Conservation (phyloP, 805 yeast species). For the Blastobotrys chiropterorum region DNA sequence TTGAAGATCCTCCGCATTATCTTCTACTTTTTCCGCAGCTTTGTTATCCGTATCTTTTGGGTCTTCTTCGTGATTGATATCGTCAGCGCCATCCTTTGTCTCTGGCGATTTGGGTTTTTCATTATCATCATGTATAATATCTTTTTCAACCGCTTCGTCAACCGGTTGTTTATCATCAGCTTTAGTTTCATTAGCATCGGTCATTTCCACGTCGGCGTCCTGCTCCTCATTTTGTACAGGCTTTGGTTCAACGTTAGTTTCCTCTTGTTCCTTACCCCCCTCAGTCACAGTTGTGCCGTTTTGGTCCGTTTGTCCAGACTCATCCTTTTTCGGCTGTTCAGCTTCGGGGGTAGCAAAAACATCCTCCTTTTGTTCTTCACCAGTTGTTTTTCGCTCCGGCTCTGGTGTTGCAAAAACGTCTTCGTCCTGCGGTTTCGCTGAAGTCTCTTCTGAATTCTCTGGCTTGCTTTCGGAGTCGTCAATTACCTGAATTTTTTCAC, state of each 20-base stretch:
- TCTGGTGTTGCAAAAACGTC: conserved; percentile 3
- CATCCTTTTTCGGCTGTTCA: conserved; percentile 24
- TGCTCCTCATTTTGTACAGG: conserved; percentile 27
- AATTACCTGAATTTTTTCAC: not conserved
- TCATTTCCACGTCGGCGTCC: conserved; percentile 19
- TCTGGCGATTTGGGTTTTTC: conserved; percentile 28
- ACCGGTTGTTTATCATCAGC: conserved; percentile 34
- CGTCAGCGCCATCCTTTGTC: conserved; percentile 31
- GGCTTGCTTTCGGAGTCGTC: not conserved
- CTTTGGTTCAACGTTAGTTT: too few relatives aligned
- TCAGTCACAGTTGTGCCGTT: conserved; percentile 34
- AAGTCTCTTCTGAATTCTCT: conserved; percentile 6
- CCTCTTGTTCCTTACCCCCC: conserved; percentile 21
- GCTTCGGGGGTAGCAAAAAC: conserved; percentile 5
- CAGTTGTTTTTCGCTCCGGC: conserved; percentile 24
- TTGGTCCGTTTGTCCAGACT: too few relatives aligned
- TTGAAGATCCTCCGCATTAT: conserved; percentile 7
- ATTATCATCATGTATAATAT: conserved; percentile 19
- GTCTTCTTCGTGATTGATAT: conserved; percentile 16
- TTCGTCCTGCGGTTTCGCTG: conserved; percentile 4
- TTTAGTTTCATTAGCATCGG: conserved; percentile 2
- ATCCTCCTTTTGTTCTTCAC: conserved; percentile 14
- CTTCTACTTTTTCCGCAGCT: conserved; percentile 3
- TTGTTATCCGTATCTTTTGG: conserved; percentile 12
- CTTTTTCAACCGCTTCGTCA: conserved; percentile 35